Evolutionary conservation across 2,329 filamentous ascomycete genomes (phyloP), one percentile per base, ranked within the genome.

Genomic region (Aureobasidium sp.): DNA sequence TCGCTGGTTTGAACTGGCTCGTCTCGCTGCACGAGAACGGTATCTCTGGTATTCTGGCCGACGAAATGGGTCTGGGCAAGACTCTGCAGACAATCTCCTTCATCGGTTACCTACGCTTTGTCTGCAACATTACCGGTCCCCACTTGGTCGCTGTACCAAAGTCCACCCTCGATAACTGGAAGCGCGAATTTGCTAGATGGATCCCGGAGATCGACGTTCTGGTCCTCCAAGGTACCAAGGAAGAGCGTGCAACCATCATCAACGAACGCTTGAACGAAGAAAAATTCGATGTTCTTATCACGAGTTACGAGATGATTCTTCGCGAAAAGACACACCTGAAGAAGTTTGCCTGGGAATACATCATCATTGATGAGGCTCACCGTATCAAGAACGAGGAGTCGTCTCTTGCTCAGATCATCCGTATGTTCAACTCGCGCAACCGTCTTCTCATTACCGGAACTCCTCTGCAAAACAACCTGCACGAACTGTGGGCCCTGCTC

Each of bases 341-440:
- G 78, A 97, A 97, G 75, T 96, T 99, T 73, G 92, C 94, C 0
- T 99, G 94, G 94, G 93, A 99, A 74, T 99, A 99, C 76, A 99
- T 99, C 75, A 96, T 99, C 68, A 96, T 99, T 66, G 94, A 99
- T 70, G 94, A 99, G 71, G 87, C 94, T 2, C 94, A 99, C 75
- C 91, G 94, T 64, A 99, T 99, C 83, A 99, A 99, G 80, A 99
- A 99, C 75, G 94, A 99, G 73, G 91, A 97, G 74, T 99, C 94
- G 0, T 97, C 94, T 0, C 81, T 99, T 3, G 92, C 94, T 3
- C 93, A 97, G 71, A 95, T 97, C 67, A 96, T 99, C 66, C 90
- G 94, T 67, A 79, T 97, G 59, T 99, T 99, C 80, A 90, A 92
- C 76, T 99, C 94, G 5, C 85, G 94, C 71, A 97, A 97, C 73